Evolutionary conservation across 2,329 filamentous ascomycete species (phyloP).

Genomic region (Xylaria sp.): DNA sequence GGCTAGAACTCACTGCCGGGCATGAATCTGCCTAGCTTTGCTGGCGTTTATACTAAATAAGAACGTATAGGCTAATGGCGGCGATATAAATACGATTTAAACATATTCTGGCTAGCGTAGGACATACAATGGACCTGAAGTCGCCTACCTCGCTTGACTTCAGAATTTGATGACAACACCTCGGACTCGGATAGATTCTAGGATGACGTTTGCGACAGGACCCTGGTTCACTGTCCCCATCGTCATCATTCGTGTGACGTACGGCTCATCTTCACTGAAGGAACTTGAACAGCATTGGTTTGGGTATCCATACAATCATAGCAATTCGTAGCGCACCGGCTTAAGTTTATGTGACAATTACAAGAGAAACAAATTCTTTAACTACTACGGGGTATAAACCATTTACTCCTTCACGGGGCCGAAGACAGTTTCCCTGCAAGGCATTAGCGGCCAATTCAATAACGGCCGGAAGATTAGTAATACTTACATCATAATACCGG

Average conservation of each 20-base stretch:
- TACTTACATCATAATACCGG: conserved; percentile 76
- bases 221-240: background rate
- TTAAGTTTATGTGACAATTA: conserved; percentile 35
- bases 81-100: conserved; percentile 3
- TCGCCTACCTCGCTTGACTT: background rate
- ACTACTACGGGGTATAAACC: conserved; percentile 40
- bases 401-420: conserved; percentile 50
- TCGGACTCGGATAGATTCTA: background rate
- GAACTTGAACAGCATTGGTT: conserved; percentile 20
- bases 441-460: conserved; percentile 22
- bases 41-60: background rate
- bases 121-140: background rate
- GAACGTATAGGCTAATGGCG: background rate
- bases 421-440: conserved; percentile 63
- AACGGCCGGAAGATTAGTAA: background rate
- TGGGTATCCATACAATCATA: conserved; percentile 40
- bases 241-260: conserved; percentile 3
- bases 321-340: conserved; percentile 35
- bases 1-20: background rate
- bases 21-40: background rate
- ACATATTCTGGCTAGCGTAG: conserved; percentile 1
- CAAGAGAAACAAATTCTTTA: conserved; percentile 29
- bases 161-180: conserved; percentile 5
- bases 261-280: conserved; percentile 18
- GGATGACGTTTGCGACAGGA: background rate